phyloP scores from a whole-genome alignment of 176 grass and related monocot species.

The Avena eriantha region DNA sequence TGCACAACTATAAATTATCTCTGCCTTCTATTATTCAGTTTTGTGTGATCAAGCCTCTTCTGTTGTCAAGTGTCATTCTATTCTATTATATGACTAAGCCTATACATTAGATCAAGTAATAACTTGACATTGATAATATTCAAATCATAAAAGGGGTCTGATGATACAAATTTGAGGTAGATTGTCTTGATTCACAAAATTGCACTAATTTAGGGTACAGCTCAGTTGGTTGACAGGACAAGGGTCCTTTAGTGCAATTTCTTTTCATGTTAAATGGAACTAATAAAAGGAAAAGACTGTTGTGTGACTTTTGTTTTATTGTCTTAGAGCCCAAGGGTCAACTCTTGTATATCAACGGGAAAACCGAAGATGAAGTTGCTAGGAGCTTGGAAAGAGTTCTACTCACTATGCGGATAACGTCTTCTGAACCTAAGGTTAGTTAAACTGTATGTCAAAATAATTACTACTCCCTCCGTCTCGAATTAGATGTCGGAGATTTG shows the following conservation, averaged over 20 bases:
- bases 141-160: conserved; percentile 1
- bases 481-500: too few relatives aligned
- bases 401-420: conserved; percentile 91
- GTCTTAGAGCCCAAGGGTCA: conserved; percentile 88
- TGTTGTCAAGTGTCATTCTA: background rate
- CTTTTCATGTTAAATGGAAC: conserved; percentile 19
- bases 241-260: background rate
- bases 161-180: conserved; percentile 5
- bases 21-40: conserved; percentile 3
- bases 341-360: conserved; percentile 90
- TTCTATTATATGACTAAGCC: background rate
- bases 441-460: conserved; percentile 27
- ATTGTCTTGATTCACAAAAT: conserved; percentile 9
- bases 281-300: conserved; percentile 12
- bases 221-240: background rate
- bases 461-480: background rate
- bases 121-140: conserved; percentile 29
- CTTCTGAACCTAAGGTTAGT: conserved; percentile 94
- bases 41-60: conserved; percentile 2
- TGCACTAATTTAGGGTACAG: conserved; percentile 10
- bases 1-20: background rate
- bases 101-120: background rate
- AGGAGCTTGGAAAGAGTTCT: conserved; percentile 96
- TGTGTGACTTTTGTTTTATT: conserved; percentile 36
- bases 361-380: conserved; percentile 87